Percentiles rank a stretch among this genome's conserved stretches.
These are phyloP conservation scores for Aspergillus quadrilineatus DNA, from an alignment of 2,329 filamentous ascomycete genomes.

Conservation along the genomic window DNA sequence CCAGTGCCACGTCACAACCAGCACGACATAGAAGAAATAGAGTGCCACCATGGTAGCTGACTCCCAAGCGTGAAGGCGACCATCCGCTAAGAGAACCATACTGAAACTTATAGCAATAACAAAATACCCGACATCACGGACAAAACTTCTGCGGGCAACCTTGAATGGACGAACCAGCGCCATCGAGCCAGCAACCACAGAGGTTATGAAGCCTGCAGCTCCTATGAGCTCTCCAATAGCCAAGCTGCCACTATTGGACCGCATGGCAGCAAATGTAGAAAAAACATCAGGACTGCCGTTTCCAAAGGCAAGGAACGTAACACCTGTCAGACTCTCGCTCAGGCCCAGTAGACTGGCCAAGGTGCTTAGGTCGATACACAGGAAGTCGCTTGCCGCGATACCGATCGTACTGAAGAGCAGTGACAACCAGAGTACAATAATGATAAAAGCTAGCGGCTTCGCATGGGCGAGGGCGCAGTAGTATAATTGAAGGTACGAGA, in stretches of 20 bases:
- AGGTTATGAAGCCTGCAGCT: slow-evolving; percentile 92
- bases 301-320: slow-evolving; percentile 94
- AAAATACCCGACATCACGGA: slow-evolving; percentile 91
- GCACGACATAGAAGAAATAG: slow-evolving; percentile 83
- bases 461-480: slow-evolving; percentile 73
- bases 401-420: slow-evolving; percentile 95
- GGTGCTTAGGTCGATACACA: slow-evolving; percentile 93
- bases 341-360: slow-evolving; percentile 85
- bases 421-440: slow-evolving; percentile 79
- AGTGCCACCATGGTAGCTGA: slow-evolving; percentile 86
- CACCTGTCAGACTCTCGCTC: slow-evolving; percentile 93
- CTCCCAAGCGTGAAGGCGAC: slow-evolving; percentile 81
- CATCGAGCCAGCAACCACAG: slow-evolving; percentile 96
- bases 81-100: slow-evolving; percentile 83
- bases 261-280: slow-evolving; percentile 97
- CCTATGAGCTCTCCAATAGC: slow-evolving; percentile 94
- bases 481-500: slow-evolving; percentile 86
- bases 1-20: slow-evolving; percentile 93
- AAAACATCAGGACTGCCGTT: slow-evolving; percentile 98
- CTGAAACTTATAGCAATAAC: slow-evolving; percentile 82
- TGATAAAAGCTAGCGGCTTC: slow-evolving; percentile 73
- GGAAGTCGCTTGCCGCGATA: slow-evolving; percentile 96
- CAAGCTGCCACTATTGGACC: slow-evolving; percentile 93
- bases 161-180: slow-evolving; percentile 92
- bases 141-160: slow-evolving; percentile 83